Conservation (phyloP, 192 early-diverging fungal species). For the Gonapodya sp. region DNA sequence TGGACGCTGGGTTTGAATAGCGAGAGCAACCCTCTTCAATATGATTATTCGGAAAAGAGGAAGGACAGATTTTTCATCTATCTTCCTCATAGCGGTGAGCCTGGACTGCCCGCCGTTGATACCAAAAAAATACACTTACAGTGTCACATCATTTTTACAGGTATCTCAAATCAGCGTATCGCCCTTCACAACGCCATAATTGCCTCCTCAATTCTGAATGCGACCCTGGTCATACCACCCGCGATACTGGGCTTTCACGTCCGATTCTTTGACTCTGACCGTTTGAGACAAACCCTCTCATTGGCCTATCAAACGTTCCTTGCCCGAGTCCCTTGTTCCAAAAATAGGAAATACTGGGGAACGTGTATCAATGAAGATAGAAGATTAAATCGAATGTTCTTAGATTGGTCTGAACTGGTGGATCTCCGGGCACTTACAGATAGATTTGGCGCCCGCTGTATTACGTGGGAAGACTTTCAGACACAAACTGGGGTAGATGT, state of each 20-base stretch:
- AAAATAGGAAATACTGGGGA: not conserved
- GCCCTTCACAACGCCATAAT: not conserved
- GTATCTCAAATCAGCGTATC: not conserved
- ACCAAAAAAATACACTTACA: no score
- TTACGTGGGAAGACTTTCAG: not conserved
- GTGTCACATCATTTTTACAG: not conserved
- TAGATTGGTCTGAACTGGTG: not conserved
- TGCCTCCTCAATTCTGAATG: not conserved
- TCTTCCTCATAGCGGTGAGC: not conserved
- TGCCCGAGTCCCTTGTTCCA: not conserved
- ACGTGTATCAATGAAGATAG: not conserved
- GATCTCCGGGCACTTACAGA: not conserved
- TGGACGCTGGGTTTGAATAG: no score
- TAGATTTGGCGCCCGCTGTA: not conserved
- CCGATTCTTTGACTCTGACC: not conserved
- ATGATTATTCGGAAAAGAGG: not conserved
- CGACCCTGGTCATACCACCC: not conserved
- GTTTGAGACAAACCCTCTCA: not conserved
- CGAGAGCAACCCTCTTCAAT: no score
- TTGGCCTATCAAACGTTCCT: not conserved
- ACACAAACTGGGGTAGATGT: not conserved
- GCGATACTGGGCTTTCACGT: not conserved
- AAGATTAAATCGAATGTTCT: not conserved
- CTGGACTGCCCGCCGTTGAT: no score
- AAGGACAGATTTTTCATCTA: not conserved